Evolutionary conservation across 2,329 filamentous ascomycete genomes (phyloP), one percentile per base, ranked within the genome.

Genomic region (Fusarium udum): DNA sequence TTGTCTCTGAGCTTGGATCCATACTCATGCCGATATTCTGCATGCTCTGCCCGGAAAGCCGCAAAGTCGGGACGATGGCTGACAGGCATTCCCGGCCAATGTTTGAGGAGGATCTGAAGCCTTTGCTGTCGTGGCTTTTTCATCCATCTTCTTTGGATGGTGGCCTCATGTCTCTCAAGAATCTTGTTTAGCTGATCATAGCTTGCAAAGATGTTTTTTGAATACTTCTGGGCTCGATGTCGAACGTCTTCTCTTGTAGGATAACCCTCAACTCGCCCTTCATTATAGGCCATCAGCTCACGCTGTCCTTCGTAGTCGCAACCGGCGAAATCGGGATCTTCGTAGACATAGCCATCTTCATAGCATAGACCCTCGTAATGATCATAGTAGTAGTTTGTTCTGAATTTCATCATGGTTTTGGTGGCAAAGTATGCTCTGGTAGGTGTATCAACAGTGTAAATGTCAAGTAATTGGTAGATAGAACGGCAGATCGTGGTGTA

Each of bases 41-140:
- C 18, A 7, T 67, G 39, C 20, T 79, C 70, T 39, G 72, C 78
- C n/a, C 73, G 76, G 31, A 82, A 80, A 20, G 80, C 82, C 8
- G 75, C 76, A 31, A 88, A 86, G 64, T 91, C 88, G 0, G 88
- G 87, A 0, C 87, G 85, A 75, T 90, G 88, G 0, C 59, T 72
- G 2, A 71, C 51, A 1, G 87, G 74, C 83, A 91, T 89, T 26
- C 80, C 78, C 0, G 87, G 87, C 85, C 86, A 88, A 4, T 80
- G 81, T n/a, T 79, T 73, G 2, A 86, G 75, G 6, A 91, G 78
- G 7, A 89, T 79, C 7, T 83, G 80, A 15, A 82, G 79, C 22
- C 85, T 81, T 76, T 90, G 85, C 20, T 79, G 55, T 16, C 80
- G 82, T 4, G 81, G 84, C 78, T 89, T 89, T 74, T 90, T 90